These are phyloP conservation scores for Boletus rubroflammeus DNA, from an alignment of 768 basidiomycete genomes.

Conservation along the genomic window DNA sequence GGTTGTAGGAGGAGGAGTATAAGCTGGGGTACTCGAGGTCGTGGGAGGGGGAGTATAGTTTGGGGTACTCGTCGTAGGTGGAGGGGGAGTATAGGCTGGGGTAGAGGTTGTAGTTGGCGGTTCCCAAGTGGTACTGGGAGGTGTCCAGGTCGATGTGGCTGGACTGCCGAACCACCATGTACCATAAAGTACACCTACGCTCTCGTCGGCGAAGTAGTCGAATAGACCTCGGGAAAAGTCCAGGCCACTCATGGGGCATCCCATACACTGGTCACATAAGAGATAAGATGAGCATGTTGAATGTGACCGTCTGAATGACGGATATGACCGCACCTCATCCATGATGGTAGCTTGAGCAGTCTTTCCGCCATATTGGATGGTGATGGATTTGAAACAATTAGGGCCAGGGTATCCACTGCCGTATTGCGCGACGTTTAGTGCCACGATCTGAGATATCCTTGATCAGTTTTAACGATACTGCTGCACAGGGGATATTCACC, in stretches of 20 bases:
- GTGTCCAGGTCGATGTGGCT: conserved; percentile 10
- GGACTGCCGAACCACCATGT: conserved; percentile 51
- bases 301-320: background rate
- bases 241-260: conserved; percentile 61
- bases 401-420: conserved; percentile 62
- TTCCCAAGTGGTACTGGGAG: conserved; percentile 19
- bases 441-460: conserved; percentile 44
- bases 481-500: conserved; percentile 31
- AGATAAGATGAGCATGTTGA: background rate
- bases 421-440: conserved; percentile 50
- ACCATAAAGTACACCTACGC: conserved; percentile 56
- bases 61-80: conserved; percentile 14
- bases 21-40: conserved; percentile 21
- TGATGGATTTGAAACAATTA: conserved; percentile 58
- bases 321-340: conserved; percentile 49
- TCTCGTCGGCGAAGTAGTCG: conserved; percentile 47
- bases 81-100: conserved; percentile 14
- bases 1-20: conserved; percentile 18
- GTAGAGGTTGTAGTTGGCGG: conserved; percentile 22
- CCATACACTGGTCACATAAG: conserved; percentile 48
- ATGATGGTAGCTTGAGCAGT: conserved; percentile 53
- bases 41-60: conserved; percentile 18
- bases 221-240: conserved; percentile 72
- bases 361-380: conserved; percentile 59
- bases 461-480: conserved; percentile 1